Evolutionary conservation across 164 flowering plant species (phyloP), one percentile per base, ranked within the genome.

Genomic region (Vitis amurensis): DNA sequence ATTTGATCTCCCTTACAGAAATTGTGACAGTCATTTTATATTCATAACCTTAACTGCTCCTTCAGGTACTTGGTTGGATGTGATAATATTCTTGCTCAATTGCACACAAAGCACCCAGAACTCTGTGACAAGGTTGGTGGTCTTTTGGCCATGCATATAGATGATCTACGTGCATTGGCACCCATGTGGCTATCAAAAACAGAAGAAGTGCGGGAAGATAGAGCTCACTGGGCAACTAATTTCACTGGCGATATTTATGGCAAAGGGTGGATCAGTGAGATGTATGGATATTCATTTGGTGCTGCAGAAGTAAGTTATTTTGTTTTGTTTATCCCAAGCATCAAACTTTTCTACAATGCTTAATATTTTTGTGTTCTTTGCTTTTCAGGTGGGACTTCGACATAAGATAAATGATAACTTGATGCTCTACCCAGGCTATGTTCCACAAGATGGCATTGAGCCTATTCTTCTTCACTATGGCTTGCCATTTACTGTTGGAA

Each of bases 281-380:
- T 96, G 99, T 96, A 96, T 79, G 99, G 99, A 55, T 96, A 96
- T 80, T 93, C 99, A 55, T 96, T 96, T 82, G 99, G 97, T 76
- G 99, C 98, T 15, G 93, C 99, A 64, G 98, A 96, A 80, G 99
- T 96, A 80, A 74, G 90, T 77, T 69, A 3, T 17, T 50, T 58
- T 37, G 49, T 51, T 69, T 63, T 48, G 57, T 61, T 57, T 64
- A 11, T 48, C 50, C 19, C 9, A 13, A 23, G 14, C 30, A 1
- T 30, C 10, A 9, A 19, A 37, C 2, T 61, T 55, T 71, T n/a
- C 13, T 17, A 11, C 9, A 37, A 11, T 11, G 13, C 10, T 27
- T 69, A 10, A 6, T 61, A 57, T 23, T 16, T 44, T 59, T 70
- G 48, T 63, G 47, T 61, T 64, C 14, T 70, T 51, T 80, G 51